Conservation (phyloP, 805 yeast genomes). For the Saccharomycopsis malanga region DNA sequence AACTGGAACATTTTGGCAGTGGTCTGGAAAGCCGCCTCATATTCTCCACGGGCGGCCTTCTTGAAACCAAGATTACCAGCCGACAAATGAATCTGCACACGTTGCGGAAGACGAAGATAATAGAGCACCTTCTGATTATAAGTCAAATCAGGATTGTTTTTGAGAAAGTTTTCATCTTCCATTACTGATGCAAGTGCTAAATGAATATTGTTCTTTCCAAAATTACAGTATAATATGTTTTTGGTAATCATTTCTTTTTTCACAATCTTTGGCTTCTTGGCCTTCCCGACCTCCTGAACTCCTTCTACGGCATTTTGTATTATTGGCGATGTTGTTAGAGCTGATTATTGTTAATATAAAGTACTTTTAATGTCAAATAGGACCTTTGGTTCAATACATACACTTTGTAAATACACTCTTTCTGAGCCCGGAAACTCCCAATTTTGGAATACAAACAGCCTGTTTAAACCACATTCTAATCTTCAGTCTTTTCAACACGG, state of each 20-base stretch:
- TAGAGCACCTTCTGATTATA: constrained; percentile 69
- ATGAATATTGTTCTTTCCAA: constrained; percentile 78
- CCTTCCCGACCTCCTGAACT: neutral
- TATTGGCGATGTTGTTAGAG: constrained; percentile 4
- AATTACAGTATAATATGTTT: constrained; percentile 69
- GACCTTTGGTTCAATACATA: too few relatives aligned
- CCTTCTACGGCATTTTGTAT: neutral
- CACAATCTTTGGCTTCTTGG: neutral
- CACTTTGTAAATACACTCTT: neutral
- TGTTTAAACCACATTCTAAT: neutral
- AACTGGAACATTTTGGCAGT: constrained; percentile 62
- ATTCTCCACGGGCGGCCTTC: constrained; percentile 84
- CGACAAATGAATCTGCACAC: constrained; percentile 55
- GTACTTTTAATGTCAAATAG: too few relatives aligned
- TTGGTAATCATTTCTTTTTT: constrained; percentile 33
- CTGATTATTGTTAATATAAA: too few relatives aligned
- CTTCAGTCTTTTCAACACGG: too few relatives aligned
- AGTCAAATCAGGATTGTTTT: constrained; percentile 47
- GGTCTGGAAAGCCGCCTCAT: constrained; percentile 88
- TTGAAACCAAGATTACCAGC: constrained; percentile 88
- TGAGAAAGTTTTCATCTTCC: constrained; percentile 53
- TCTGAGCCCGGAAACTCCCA: neutral
- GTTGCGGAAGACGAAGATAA: constrained; percentile 73
- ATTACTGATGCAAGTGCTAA: constrained; percentile 66
- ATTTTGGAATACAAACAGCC: neutral